A percentile compares a stretch with the other conserved stretches of the same genome.
Conservation (phyloP, 345 rosid species). For the Murraya koenigii region DNA sequence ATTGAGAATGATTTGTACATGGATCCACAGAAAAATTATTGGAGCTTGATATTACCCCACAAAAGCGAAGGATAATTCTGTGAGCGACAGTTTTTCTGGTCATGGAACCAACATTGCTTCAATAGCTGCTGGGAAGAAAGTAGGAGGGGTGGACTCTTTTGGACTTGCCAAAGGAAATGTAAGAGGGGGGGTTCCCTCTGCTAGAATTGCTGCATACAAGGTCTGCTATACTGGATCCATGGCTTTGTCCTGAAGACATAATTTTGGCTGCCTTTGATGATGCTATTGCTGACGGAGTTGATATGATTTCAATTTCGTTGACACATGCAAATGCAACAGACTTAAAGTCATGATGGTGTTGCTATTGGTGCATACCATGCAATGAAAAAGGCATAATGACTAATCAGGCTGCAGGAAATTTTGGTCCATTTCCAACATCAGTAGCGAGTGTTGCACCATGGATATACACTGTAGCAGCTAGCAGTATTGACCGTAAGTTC, state of each 20-base stretch:
- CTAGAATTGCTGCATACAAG: conserved; percentile 47
- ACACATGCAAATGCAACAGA: background rate
- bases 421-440: background rate
- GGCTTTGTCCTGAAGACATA: background rate
- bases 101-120: conserved; percentile 69
- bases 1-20: too few species aligned
- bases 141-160: conserved; percentile 31
- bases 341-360: conserved; percentile 7
- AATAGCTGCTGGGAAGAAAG: conserved; percentile 54
- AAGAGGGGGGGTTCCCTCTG: conserved; percentile 60
- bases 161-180: conserved; percentile 52
- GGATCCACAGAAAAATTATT: conserved; percentile 33
- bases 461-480: conserved; percentile 44
- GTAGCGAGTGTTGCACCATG: conserved; percentile 35
- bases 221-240: conserved; percentile 4
- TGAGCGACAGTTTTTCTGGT: background rate
- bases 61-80: conserved; percentile 19
- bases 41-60: conserved; percentile 33
- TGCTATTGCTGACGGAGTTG: conserved; percentile 62
- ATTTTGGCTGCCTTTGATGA: conserved; percentile 54
- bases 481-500: conserved; percentile 40
- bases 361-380: conserved; percentile 55
- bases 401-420: conserved; percentile 44
- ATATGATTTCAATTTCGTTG: conserved; percentile 32
- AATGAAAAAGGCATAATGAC: conserved; percentile 31